These are phyloP conservation scores for Alternaria ventricosa DNA, from an alignment of 2,329 filamentous ascomycete genomes.

Conservation along the genomic window DNA sequence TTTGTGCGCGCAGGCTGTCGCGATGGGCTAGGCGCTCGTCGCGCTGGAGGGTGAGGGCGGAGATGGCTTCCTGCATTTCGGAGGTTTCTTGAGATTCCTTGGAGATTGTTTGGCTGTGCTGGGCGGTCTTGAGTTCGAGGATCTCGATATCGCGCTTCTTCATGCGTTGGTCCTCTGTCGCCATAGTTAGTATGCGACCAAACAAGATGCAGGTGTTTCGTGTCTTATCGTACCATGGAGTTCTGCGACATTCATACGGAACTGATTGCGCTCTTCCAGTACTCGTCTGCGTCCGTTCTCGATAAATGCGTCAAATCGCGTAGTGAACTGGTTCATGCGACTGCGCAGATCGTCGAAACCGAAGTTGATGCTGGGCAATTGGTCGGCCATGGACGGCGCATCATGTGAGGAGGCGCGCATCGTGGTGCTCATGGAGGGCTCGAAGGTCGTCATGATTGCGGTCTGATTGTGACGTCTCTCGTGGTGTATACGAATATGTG, in stretches of 20 bases:
- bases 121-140: slow-evolving; percentile 71
- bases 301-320: slow-evolving; percentile 91
- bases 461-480: neutral
- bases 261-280: slow-evolving; percentile 91
- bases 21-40: slow-evolving; percentile 62
- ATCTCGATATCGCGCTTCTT: slow-evolving; percentile 88
- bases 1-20: slow-evolving; percentile 63
- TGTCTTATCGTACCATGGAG: slow-evolving; percentile 70
- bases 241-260: slow-evolving; percentile 87
- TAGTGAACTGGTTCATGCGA: slow-evolving; percentile 91
- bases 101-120: slow-evolving; percentile 74
- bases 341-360: slow-evolving; percentile 95
- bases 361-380: slow-evolving; percentile 89
- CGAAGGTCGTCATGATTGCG: slow-evolving; percentile 67
- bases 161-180: slow-evolving; percentile 85
- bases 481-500: slow-evolving; percentile 12
- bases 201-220: too few relatives aligned
- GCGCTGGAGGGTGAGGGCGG: slow-evolving; percentile 62
- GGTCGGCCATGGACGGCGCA: slow-evolving; percentile 73
- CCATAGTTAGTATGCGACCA: slow-evolving; percentile 6
- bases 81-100: slow-evolving; percentile 77
- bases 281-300: slow-evolving; percentile 89
- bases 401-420: slow-evolving; percentile 65
- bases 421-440: slow-evolving; percentile 72
- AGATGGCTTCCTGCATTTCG: slow-evolving; percentile 67